Evolutionary conservation across 2,329 filamentous ascomycete species (phyloP).

Genomic region (Exophiala calicioides): DNA sequence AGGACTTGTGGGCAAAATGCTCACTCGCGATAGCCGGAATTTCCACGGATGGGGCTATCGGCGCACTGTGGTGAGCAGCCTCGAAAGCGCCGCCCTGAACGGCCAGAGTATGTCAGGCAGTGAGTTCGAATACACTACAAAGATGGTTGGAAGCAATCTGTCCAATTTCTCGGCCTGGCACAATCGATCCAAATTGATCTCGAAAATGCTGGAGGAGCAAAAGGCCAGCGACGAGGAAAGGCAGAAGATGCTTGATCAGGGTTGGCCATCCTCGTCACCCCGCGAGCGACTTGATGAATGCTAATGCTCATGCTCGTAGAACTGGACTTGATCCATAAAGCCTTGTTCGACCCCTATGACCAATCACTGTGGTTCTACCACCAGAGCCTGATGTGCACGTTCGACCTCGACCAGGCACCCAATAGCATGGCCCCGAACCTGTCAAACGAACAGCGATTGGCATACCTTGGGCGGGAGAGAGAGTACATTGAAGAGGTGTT

Average conservation of each 20-base stretch:
- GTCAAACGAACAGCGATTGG: conserved; percentile 59
- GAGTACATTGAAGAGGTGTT: conserved; percentile 69
- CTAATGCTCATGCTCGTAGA: conserved; percentile 51
- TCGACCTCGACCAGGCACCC: conserved; percentile 53
- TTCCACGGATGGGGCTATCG: conserved; percentile 97
- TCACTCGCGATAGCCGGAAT: conserved; percentile 80
- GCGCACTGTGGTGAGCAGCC: conserved; percentile 70
- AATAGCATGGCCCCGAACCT: conserved; percentile 67
- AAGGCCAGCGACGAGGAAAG: conserved; percentile 64
- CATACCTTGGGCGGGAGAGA: conserved; percentile 70
- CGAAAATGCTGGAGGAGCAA: conserved; percentile 71
- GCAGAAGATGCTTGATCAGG: conserved; percentile 69
- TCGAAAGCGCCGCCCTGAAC: conserved; percentile 61
- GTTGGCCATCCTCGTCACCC: conserved; percentile 43
- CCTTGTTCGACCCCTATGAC: conserved; percentile 86
- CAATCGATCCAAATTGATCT: conserved; percentile 79
- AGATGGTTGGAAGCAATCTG: conserved; percentile 80
- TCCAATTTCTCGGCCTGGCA: conserved; percentile 99
- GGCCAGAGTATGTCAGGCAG: conserved; percentile 68
- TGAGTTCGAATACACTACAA: conserved; percentile 88
- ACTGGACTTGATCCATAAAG: conserved; percentile 71
- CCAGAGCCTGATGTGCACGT: conserved; percentile 75
- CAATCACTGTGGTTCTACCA: conserved; percentile 98
- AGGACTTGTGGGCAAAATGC: conserved; percentile 80
- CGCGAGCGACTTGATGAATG: neutral